phyloP scores from a whole-genome alignment of 352 stramenopile species.

The Phytophthora multivora region DNA sequence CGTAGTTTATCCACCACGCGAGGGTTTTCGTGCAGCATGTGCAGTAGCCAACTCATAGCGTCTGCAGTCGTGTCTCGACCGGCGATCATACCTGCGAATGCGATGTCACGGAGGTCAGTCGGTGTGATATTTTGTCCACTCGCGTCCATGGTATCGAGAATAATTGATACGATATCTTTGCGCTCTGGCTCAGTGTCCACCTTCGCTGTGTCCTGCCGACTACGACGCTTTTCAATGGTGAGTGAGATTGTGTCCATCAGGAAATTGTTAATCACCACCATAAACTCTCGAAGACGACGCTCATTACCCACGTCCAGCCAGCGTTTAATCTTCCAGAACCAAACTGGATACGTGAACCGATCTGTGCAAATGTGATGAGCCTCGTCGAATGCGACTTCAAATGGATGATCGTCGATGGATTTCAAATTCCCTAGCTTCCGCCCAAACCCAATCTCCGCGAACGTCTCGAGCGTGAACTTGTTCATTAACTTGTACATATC shows the following conservation, averaged over 20 bases:
- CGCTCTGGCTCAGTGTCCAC: neutral
- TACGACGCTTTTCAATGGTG: neutral
- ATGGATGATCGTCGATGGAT: neutral
- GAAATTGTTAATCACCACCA: neutral
- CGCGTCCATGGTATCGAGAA: neutral
- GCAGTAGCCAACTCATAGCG: neutral
- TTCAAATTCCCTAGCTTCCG: neutral
- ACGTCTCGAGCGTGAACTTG: neutral
- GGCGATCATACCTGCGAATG: neutral
- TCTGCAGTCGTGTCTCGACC: neutral
- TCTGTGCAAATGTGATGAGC: neutral
- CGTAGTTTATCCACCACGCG: neutral
- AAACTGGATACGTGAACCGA: neutral
- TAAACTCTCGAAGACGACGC: neutral
- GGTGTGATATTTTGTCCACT: neutral
- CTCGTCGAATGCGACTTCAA: neutral
- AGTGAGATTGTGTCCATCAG: neutral
- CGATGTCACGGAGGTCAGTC: neutral
- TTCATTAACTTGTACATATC: neutral
- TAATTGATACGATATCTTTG: neutral
- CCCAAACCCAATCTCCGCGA: neutral
- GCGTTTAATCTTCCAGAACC: neutral
- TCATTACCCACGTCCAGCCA: neutral
- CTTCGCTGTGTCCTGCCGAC: neutral
- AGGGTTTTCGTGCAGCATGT: neutral